Evolutionary conservation across 768 basidiomycete species (phyloP).

Genomic region (Termitomyces sp.): DNA sequence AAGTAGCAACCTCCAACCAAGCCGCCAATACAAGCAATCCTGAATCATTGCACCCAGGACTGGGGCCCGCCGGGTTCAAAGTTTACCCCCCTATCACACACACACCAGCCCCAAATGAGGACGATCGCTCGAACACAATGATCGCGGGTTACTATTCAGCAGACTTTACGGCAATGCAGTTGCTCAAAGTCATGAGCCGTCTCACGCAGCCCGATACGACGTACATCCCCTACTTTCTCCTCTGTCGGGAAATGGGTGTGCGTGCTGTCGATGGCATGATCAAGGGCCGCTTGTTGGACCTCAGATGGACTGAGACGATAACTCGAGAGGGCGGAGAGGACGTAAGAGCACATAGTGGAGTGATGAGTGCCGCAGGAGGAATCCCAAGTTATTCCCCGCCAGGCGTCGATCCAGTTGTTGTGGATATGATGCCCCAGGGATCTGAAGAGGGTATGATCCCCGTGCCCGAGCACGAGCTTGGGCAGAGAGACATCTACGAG

Average conservation of each 20-base stretch:
- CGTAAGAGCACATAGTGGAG: conserved; percentile 17
- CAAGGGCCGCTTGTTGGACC: conserved; percentile 64
- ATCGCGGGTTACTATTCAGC: conserved; percentile 44
- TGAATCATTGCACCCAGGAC: conserved; percentile 51
- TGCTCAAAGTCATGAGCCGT: conserved; percentile 77
- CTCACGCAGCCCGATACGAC: conserved; percentile 58
- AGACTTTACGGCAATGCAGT: conserved; percentile 74
- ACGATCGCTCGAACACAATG: conserved; percentile 27
- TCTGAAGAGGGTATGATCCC: conserved; percentile 25
- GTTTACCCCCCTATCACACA: conserved; percentile 45
- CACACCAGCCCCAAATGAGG: conserved; percentile 20
- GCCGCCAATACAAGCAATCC: conserved; percentile 30
- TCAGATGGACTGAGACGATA: conserved; percentile 72
- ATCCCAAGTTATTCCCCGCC: conserved; percentile 14
- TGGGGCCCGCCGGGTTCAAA: conserved; percentile 60
- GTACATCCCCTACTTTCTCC: conserved; percentile 72
- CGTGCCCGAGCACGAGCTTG: conserved; percentile 34
- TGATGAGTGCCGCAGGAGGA: conserved; percentile 2
- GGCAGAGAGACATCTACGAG: conserved; percentile 38
- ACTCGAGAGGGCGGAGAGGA: conserved; percentile 45
- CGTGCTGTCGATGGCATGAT: conserved; percentile 84
- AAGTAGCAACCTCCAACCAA: conserved; percentile 23
- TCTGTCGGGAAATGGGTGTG: conserved; percentile 81
- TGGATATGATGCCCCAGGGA: conserved; percentile 23
- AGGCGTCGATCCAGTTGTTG: conserved; percentile 36